These are phyloP conservation scores for Exophiala lecanii-corni DNA, from an alignment of 2,329 filamentous ascomycete genomes.

Conservation along the genomic window DNA sequence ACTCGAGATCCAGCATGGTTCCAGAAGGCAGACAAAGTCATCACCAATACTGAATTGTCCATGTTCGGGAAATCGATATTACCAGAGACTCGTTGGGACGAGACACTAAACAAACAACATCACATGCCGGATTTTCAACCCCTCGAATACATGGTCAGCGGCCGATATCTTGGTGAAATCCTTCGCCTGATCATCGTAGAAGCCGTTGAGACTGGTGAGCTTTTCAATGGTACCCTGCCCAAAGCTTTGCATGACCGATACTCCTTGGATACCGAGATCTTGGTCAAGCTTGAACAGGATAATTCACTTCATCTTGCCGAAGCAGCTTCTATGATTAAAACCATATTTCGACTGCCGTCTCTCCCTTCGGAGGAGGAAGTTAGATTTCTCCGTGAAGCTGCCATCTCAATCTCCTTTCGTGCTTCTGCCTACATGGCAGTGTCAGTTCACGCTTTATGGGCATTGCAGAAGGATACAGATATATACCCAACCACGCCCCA, in stretches of 20 bases:
- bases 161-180: slow-evolving; percentile 61
- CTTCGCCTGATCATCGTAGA: slow-evolving; percentile 58
- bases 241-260: slow-evolving; percentile 54
- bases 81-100: slow-evolving; percentile 58
- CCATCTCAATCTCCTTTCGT: slow-evolving; percentile 52
- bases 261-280: slow-evolving; percentile 54
- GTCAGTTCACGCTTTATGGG: slow-evolving; percentile 59
- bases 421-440: slow-evolving; percentile 60
- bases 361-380: slow-evolving; percentile 48
- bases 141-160: slow-evolving; percentile 60
- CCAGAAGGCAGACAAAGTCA: slow-evolving; percentile 54
- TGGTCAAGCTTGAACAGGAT: slow-evolving; percentile 54
- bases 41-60: slow-evolving; percentile 62
- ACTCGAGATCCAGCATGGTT: slow-evolving; percentile 52
- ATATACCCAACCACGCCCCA: slow-evolving; percentile 26
- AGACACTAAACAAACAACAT: slow-evolving; percentile 54
- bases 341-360: slow-evolving; percentile 46
- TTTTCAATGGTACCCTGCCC: slow-evolving; percentile 56
- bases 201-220: slow-evolving; percentile 50
- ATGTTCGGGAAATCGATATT: slow-evolving; percentile 59
- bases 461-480: slow-evolving; percentile 49
- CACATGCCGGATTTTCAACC: slow-evolving; percentile 59
- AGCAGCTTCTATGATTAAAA: slow-evolving; percentile 45
- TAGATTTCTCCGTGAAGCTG: slow-evolving; percentile 50
- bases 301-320: slow-evolving; percentile 34